A percentile compares a stretch with the other conserved stretches of the same genome.
Evolutionary conservation across 306 rosid genomes (phyloP).

Genomic region (Lathyrus aphaca): DNA sequence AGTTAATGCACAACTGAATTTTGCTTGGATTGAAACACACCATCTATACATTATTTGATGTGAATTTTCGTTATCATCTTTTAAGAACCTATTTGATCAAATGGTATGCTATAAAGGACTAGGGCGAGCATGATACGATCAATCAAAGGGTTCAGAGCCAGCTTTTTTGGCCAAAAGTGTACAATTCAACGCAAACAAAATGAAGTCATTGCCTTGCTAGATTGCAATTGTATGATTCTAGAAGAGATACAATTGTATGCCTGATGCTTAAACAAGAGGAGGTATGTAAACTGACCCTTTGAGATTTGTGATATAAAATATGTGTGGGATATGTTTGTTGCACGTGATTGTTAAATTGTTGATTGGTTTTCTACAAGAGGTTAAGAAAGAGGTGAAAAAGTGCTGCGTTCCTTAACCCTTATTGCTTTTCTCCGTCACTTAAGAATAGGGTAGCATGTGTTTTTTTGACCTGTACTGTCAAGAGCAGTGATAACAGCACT

Average conservation of each 20-base stretch:
- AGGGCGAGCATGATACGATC: not conserved
- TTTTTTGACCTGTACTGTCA: not conserved
- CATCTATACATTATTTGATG: slow-evolving; percentile 2
- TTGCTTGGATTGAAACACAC: not conserved
- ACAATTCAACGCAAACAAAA: not conserved
- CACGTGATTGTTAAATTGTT: slow-evolving; percentile 45
- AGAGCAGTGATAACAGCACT: not conserved
- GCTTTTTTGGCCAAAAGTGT: not conserved
- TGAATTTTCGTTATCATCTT: not conserved
- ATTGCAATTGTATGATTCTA: slow-evolving; percentile 10
- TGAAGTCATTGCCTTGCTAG: not conserved
- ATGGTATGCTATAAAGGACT: not conserved
- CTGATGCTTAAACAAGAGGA: slow-evolving; percentile 60
- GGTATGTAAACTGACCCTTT: not conserved
- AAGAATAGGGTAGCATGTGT: not conserved
- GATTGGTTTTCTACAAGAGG: no score
- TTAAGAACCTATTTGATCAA: not conserved
- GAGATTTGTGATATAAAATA: not conserved
- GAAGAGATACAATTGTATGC: slow-evolving; percentile 24
- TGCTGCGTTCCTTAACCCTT: no score
- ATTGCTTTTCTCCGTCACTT: not conserved
- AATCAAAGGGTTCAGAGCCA: not conserved
- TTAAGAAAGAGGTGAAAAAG: no score
- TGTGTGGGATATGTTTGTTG: not conserved
- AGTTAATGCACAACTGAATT: slow-evolving; percentile 29